These are phyloP conservation scores for Erodium chrysanthum DNA, from an alignment of 441 rosid genomes.

Conservation along the genomic window DNA sequence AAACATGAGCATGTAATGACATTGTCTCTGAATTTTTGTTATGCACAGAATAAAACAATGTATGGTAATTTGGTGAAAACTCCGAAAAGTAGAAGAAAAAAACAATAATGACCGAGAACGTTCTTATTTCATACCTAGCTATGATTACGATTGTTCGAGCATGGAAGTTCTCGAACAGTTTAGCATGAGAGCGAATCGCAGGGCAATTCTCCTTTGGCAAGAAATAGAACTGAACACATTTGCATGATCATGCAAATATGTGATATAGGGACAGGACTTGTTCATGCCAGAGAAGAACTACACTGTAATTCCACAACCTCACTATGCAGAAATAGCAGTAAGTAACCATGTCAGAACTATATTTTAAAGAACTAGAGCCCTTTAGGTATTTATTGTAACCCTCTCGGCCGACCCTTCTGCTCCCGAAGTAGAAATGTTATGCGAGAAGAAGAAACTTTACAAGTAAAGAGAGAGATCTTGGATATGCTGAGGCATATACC, in stretches of 20 bases:
- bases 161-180: too few relatives aligned
- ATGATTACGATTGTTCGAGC: too few relatives aligned
- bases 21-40: too few relatives aligned
- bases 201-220: constrained; percentile 3
- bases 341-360: too few relatives aligned
- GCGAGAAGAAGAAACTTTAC: neutral
- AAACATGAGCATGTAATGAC: too few relatives aligned
- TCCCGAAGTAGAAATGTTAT: neutral
- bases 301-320: constrained; percentile 1
- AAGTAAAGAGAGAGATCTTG: neutral
- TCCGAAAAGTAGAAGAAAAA: too few relatives aligned
- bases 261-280: neutral
- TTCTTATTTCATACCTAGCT: too few relatives aligned
- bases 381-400: neutral
- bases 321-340: neutral
- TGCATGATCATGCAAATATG: neutral
- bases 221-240: neutral
- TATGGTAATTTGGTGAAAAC: too few relatives aligned
- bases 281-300: neutral
- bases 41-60: too few relatives aligned
- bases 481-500: neutral
- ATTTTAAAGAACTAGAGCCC: too few relatives aligned
- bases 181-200: neutral
- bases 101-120: too few relatives aligned
- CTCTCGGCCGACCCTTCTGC: neutral